Percentiles rank a stretch among this genome's conserved stretches.
Conservation (phyloP, 2,329 filamentous ascomycete genomes). For the Xylariaceae sp. region DNA sequence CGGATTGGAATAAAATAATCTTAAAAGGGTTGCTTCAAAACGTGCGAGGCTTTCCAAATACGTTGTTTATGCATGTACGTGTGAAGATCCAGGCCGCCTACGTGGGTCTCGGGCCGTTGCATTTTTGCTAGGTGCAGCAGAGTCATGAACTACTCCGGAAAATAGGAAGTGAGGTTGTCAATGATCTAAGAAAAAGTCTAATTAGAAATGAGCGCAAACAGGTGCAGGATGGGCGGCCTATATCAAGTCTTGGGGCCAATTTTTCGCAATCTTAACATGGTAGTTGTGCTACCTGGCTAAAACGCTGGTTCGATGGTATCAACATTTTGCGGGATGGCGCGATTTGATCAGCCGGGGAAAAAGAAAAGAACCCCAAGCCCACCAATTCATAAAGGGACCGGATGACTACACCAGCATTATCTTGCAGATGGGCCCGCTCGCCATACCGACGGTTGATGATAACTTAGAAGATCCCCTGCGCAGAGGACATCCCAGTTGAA, state of each 20-base stretch:
- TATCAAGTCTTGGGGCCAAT: conserved; percentile 3
- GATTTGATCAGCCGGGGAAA: conserved; percentile 25
- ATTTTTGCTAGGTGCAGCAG: conserved; percentile 16
- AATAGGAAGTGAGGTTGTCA: not conserved
- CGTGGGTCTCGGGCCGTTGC: conserved; percentile 8
- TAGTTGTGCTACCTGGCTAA: conserved; percentile 25
- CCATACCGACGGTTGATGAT: conserved; percentile 27
- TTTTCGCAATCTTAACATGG: conserved; percentile 18
- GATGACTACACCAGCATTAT: conserved; percentile 13
- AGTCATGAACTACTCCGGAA: conserved; percentile 8
- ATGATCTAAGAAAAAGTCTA: not conserved
- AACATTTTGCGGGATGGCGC: conserved; percentile 34
- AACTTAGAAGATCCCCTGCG: conserved; percentile 19
- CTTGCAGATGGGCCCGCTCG: conserved; percentile 25
- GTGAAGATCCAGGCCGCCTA: conserved; percentile 21
- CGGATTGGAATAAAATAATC: conserved; percentile 16
- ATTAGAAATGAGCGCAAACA: not conserved
- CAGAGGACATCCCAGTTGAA: conserved; percentile 13
- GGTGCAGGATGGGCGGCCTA: not conserved
- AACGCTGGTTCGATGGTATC: conserved; percentile 32
- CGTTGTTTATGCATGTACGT: conserved; percentile 21
- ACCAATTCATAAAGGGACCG: conserved; percentile 21
- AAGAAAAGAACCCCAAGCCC: conserved; percentile 12
- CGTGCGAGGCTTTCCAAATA: conserved; percentile 12
- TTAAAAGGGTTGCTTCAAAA: conserved; percentile 12